These are phyloP conservation scores for Clarireedia sp. DNA, from an alignment of 2,329 filamentous ascomycete genomes.

Conservation along the genomic window DNA sequence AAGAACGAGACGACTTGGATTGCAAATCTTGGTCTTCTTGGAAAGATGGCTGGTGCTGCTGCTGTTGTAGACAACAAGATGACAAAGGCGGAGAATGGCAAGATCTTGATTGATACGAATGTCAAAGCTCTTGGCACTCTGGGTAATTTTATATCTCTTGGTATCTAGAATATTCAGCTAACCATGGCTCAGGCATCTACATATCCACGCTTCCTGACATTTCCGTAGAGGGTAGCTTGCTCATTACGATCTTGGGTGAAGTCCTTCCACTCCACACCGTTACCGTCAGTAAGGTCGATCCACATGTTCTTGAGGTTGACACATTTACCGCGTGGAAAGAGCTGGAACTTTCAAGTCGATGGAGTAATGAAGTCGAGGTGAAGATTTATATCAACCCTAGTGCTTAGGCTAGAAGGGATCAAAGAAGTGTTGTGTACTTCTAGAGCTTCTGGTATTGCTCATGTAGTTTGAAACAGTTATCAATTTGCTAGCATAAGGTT, in stretches of 20 bases:
- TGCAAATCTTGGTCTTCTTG: slow-evolving; percentile 68
- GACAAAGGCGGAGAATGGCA: slow-evolving; percentile 48
- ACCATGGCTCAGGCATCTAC: slow-evolving; percentile 53
- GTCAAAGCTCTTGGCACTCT: slow-evolving; percentile 74
- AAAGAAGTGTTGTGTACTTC: not conserved
- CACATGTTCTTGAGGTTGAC: slow-evolving; percentile 68
- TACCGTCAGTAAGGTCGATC: slow-evolving; percentile 42
- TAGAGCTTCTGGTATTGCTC: too few species aligned
- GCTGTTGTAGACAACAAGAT: slow-evolving; percentile 60
- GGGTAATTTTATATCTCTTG: slow-evolving; percentile 39
- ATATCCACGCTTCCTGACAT: slow-evolving; percentile 54
- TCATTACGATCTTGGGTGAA: slow-evolving; percentile 66
- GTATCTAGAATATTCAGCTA: not conserved
- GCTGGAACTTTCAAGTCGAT: slow-evolving; percentile 60
- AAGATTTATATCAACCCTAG: slow-evolving; percentile 30
- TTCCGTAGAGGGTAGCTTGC: slow-evolving; percentile 36
- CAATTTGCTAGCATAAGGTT: not conserved
- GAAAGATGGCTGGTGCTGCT: slow-evolving; percentile 84
- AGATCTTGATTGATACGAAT: slow-evolving; percentile 56
- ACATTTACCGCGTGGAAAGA: slow-evolving; percentile 69
- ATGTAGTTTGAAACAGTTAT: too few species aligned
- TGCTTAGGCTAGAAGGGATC: not conserved
- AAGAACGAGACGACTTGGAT: slow-evolving; percentile 40
- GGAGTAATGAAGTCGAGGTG: slow-evolving; percentile 72
- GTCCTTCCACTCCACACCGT: slow-evolving; percentile 63